These are phyloP conservation scores for Rhododendron simsii DNA, from an alignment of 148 eudicot species.

Conservation along the genomic window DNA sequence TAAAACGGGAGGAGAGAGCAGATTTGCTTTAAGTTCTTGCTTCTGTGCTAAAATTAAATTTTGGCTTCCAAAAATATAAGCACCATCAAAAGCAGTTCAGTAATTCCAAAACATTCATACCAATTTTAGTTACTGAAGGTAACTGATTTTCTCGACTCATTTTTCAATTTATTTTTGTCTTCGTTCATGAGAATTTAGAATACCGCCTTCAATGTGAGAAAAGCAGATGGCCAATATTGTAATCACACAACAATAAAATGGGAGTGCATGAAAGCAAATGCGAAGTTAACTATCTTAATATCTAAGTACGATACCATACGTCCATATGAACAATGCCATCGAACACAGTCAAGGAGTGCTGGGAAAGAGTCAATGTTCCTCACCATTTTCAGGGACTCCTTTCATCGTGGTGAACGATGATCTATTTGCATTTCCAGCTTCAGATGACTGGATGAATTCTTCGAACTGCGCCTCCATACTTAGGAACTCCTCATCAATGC, in stretches of 20 bases:
- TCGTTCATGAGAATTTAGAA: background rate
- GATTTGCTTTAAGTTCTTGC: background rate
- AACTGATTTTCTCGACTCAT: background rate
- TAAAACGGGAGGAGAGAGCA: background rate
- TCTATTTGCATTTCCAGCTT: conserved; percentile 37
- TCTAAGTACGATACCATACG: background rate
- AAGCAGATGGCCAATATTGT: background rate
- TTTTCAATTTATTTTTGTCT: background rate
- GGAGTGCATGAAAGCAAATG: background rate
- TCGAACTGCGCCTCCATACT: conserved; percentile 81
- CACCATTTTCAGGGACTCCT: conserved; percentile 33
- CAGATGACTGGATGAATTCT: conserved; percentile 69
- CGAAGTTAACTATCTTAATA: background rate
- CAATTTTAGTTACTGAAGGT: background rate
- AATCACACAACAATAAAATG: background rate
- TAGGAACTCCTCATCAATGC: conserved; percentile 63
- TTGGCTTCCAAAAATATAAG: background rate
- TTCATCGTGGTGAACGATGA: conserved; percentile 16
- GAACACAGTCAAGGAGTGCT: background rate
- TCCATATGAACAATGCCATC: background rate
- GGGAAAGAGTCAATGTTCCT: background rate
- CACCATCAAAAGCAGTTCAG: background rate
- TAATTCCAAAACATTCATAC: background rate
- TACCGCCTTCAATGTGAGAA: background rate
- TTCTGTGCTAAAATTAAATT: background rate